Percentiles rank a stretch among this genome's conserved stretches.
Conservation (phyloP, 2,329 filamentous ascomycete genomes). For the Plenodomus lindquistii region DNA sequence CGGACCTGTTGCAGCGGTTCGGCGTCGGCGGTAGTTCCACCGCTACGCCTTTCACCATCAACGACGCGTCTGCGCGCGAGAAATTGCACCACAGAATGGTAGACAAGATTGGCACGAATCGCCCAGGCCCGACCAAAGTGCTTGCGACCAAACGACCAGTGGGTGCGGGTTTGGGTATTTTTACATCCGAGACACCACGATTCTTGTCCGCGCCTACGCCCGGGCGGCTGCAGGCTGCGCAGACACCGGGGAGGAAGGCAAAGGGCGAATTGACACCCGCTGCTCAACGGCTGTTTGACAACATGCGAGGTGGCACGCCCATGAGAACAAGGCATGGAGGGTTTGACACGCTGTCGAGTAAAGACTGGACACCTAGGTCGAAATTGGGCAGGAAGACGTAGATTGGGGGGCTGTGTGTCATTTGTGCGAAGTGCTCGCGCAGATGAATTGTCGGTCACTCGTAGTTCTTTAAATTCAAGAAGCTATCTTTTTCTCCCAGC, state of each 20-base stretch:
- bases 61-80: conserved; percentile 75
- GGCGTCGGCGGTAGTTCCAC: conserved; percentile 35
- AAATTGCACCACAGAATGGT: conserved; percentile 74
- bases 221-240: conserved; percentile 60
- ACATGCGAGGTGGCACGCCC: conserved; percentile 43
- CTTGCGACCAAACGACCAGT: conserved; percentile 1
- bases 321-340: conserved; percentile 16
- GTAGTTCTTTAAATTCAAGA: background rate
- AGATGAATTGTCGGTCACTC: conserved; percentile 2
- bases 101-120: conserved; percentile 40
- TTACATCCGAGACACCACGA: conserved; percentile 56
- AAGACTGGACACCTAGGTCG: conserved; percentile 37
- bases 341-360: conserved; percentile 21
- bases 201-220: conserved; percentile 76
- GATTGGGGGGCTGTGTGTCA: background rate
- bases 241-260: conserved; percentile 50
- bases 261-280: conserved; percentile 70
- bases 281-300: conserved; percentile 58
- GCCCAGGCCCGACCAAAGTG: conserved; percentile 1
- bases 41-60: conserved; percentile 68
- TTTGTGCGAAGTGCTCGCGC: conserved; percentile 34
- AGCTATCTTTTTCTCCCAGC: no score
- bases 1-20: conserved; percentile 50
- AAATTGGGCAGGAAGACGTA: conserved; percentile 16
- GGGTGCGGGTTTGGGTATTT: conserved; percentile 32